Conservation (phyloP, 371 early-diverging fungal species). For the Mucor indicus region DNA sequence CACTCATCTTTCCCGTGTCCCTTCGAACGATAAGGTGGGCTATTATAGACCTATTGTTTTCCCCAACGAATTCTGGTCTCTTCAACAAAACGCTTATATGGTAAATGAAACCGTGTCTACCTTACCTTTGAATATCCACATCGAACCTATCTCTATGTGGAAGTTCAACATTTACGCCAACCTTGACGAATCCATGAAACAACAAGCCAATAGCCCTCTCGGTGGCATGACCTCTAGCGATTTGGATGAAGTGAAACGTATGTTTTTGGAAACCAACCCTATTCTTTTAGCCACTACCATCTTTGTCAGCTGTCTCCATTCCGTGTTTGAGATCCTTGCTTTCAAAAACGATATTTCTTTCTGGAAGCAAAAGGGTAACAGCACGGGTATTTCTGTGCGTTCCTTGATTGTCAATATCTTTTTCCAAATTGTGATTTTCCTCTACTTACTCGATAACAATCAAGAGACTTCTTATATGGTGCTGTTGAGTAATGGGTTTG, state of each 20-base stretch:
- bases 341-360: conserved; percentile 94
- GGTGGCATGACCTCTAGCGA: conserved; percentile 62
- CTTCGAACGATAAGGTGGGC: conserved; percentile 33
- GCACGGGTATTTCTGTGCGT: conserved; percentile 85
- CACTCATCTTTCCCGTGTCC: conserved; percentile 25
- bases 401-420: conserved; percentile 79
- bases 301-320: conserved; percentile 79
- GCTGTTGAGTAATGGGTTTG: conserved; percentile 74
- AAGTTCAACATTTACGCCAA: conserved; percentile 70
- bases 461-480: conserved; percentile 87
- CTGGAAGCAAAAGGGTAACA: conserved; percentile 83
- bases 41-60: conserved; percentile 75
- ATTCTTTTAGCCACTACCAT: conserved; percentile 75
- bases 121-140: conserved; percentile 67
- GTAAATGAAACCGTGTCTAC: conserved; percentile 74
- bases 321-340: conserved; percentile 90
- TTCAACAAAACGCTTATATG: conserved; percentile 65
- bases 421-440: conserved; percentile 83
- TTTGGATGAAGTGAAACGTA: conserved; percentile 71
- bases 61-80: conserved; percentile 87
- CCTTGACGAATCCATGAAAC: conserved; percentile 61
- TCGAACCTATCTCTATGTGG: conserved; percentile 69
- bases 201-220: conserved; percentile 62
- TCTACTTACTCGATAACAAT: conserved; percentile 87
- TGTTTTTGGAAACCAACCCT: conserved; percentile 91